Evolutionary conservation across 257 asterid genomes (phyloP).

Genomic region (Ocimum tenuiflorum): DNA sequence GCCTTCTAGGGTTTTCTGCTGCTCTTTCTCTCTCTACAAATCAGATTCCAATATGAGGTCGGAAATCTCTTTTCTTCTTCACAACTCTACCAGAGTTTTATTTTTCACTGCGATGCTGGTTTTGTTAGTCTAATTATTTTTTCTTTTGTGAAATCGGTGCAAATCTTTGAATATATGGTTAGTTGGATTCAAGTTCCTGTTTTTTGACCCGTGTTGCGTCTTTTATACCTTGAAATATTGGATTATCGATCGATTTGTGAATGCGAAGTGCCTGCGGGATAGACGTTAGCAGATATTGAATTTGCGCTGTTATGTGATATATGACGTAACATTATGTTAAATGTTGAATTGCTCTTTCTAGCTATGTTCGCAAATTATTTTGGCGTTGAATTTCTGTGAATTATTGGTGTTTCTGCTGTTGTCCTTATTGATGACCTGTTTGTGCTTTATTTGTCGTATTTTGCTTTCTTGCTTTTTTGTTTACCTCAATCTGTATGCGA

Average conservation of each 20-base stretch:
- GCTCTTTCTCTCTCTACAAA: not conserved
- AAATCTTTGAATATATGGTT: not conserved
- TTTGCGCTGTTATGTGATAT: not conserved
- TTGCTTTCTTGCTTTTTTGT: too few species aligned
- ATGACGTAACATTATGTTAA: not conserved
- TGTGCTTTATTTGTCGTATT: not conserved
- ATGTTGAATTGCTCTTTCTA: not conserved
- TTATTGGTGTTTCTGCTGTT: not conserved
- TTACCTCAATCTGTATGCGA: not conserved
- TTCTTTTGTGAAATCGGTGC: not conserved
- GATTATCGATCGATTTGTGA: not conserved
- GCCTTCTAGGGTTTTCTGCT: slow-evolving; percentile 49
- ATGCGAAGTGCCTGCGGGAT: not conserved
- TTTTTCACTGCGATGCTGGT: not conserved
- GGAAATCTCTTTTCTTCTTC: not conserved
- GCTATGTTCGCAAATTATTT: not conserved
- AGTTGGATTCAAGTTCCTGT: not conserved
- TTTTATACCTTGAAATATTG: not conserved
- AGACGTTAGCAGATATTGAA: not conserved
- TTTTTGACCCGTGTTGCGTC: not conserved
- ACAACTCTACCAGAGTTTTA: not conserved
- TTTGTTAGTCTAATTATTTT: not conserved
- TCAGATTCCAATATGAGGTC: slow-evolving; percentile 47
- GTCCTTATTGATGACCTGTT: not conserved
- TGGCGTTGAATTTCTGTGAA: not conserved